A percentile compares a stretch with the other conserved stretches of the same genome.
Evolutionary conservation across 176 grass and related monocot genomes (phyloP).

Genomic region (Sorghum bicolor): Sorghum_bicolor_NCBIv3 NC_012872.2:55459001-55459500

Average conservation of each 20-base stretch:
- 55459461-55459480: too few relatives aligned
- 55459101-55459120: not conserved
- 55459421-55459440: too few relatives aligned
- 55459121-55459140: not conserved
- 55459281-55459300: not conserved
- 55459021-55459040: not conserved
- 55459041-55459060: not conserved
- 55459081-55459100: not conserved
- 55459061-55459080: not conserved
- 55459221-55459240: constrained; percentile 12
- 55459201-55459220: not conserved
- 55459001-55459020: not conserved
- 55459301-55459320: not conserved
- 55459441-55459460: too few relatives aligned
- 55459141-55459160: not conserved
- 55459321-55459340: too few relatives aligned
- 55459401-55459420: too few relatives aligned
- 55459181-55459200: not conserved
- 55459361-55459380: too few relatives aligned
- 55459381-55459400: too few relatives aligned
- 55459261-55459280: not conserved
- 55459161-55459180: not conserved
- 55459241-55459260: not conserved
- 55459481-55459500: too few relatives aligned
- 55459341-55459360: too few relatives aligned